These are phyloP conservation scores for Lactarius pseudohatsudake DNA, from an alignment of 768 basidiomycete genomes.

Conservation along the genomic window DNA sequence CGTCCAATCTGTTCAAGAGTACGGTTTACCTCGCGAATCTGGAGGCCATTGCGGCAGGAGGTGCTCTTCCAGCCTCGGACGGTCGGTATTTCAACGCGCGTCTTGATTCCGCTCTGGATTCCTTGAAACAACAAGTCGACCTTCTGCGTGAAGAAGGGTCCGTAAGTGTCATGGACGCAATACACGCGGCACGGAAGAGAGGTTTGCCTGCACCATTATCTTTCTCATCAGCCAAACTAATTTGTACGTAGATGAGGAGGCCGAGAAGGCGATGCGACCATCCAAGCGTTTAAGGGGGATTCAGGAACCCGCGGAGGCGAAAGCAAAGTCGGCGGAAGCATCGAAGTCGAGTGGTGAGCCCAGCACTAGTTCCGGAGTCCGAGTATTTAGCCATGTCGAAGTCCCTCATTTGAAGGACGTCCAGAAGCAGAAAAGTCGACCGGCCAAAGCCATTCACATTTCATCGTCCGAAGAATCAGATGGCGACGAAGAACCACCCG, in stretches of 20 bases:
- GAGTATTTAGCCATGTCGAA: slow-evolving; percentile 27
- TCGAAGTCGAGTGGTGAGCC: slow-evolving; percentile 7
- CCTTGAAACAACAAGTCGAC: slow-evolving; percentile 66
- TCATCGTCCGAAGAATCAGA: slow-evolving; percentile 20
- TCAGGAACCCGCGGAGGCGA: slow-evolving; percentile 2
- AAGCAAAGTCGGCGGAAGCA: not conserved
- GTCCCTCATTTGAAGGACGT: slow-evolving; percentile 13
- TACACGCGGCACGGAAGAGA: slow-evolving; percentile 58
- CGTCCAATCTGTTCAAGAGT: slow-evolving; percentile 84
- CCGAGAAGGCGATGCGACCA: slow-evolving; percentile 44
- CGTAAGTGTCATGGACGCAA: slow-evolving; percentile 57
- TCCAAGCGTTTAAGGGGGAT: slow-evolving; percentile 74
- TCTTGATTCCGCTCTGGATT: slow-evolving; percentile 58
- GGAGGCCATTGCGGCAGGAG: slow-evolving; percentile 64
- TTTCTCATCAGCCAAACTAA: slow-evolving; percentile 19
- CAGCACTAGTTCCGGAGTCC: slow-evolving; percentile 20
- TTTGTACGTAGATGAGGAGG: slow-evolving; percentile 48
- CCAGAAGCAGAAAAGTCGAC: slow-evolving; percentile 19
- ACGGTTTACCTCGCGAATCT: slow-evolving; percentile 74
- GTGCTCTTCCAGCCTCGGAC: slow-evolving; percentile 64
- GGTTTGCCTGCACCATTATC: slow-evolving; percentile 43
- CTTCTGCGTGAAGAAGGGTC: slow-evolving; percentile 66
- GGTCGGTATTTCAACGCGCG: slow-evolving; percentile 90
- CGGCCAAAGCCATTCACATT: slow-evolving; percentile 1
- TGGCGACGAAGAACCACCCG: slow-evolving; percentile 18